Evolutionary conservation across 2,329 filamentous ascomycete genomes (phyloP), one percentile per base, ranked within the genome.

Genomic region (Elsinoe necatrix): DNA sequence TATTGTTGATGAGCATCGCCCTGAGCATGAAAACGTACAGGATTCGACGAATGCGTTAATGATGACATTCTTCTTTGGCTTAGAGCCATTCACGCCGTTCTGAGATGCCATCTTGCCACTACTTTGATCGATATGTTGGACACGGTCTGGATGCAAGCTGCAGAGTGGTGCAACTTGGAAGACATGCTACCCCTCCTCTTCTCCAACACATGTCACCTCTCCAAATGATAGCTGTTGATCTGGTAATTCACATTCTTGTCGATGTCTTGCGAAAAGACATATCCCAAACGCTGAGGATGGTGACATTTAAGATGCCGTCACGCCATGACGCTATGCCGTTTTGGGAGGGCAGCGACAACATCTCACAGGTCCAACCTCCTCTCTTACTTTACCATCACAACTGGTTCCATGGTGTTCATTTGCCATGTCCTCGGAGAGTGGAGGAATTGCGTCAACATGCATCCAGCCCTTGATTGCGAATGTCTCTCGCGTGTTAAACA

Each of bases 31-130:
- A 29, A 16, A 45, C 60, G 29, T 56, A 64, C 71, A 73, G 63
- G 68, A 71, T 56, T 73, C 71, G 11, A 73, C 71, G 54, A 74
- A 74, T 27, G 71, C 71, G 63, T 74, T 73, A 41, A 74, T 66
- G 27, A 73, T 70, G 51, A 73, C 59, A 31, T 65, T 61, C 61
- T 70, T 72, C 60, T 72, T 72, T 18, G 41, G 34, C 54, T 48
- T 47, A 37, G 23, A n/a, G 50, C 50, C 50, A 25, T 54, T 54
- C n/a, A 14, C 20, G 16, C 29, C 45, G 16, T 34, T 21, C 25
- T 31, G 5, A 34, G 45, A 31, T 27, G 45, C 25, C 45, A 50
- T 50, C 25, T n/a, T 25, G 21, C n/a, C 45, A 43, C 27, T 5
- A 20, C 25, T 9, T 18, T 50, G 25, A 31, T 50, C 25, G 27